phyloP scores from a whole-genome alignment of 306 rosid species.

The Quercus aquifolioides region DNA sequence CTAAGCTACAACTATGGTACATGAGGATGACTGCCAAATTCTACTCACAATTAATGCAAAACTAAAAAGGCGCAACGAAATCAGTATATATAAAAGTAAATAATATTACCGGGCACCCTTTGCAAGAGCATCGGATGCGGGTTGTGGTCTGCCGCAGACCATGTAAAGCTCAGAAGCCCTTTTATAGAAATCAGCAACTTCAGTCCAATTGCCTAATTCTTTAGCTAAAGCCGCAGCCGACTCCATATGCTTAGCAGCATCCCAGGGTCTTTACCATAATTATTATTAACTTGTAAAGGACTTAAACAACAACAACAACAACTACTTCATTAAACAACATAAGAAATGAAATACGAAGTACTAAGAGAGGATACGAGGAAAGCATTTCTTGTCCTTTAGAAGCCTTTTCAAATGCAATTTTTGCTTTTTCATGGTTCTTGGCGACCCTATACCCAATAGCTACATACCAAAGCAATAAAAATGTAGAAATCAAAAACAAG shows the following conservation, averaged over 20 bases:
- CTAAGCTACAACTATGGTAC: not conserved
- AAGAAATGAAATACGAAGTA: not conserved
- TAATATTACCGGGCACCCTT: conserved; percentile 82
- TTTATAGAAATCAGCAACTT: conserved; percentile 80
- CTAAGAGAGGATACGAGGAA: conserved; percentile 83
- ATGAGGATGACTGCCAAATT: not conserved
- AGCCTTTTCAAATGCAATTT: conserved; percentile 84
- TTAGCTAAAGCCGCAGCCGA: conserved; percentile 90
- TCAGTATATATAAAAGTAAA: not conserved
- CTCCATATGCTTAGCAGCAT: conserved; percentile 97
- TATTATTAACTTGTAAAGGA: conserved; percentile 44
- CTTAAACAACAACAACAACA: not conserved
- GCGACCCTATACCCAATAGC: conserved; percentile 76
- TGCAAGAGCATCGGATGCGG: conserved; percentile 92
- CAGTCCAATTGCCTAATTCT: conserved; percentile 74
- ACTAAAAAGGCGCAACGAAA: too few relatives aligned
- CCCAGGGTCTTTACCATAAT: conserved; percentile 69
- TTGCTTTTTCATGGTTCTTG: conserved; percentile 80
- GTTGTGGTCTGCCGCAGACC: conserved; percentile 86
- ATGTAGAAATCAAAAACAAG: conserved; percentile 1
- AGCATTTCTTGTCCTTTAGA: conserved; percentile 95
- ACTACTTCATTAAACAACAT: not conserved
- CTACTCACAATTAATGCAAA: not conserved
- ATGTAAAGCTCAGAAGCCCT: conserved; percentile 79
- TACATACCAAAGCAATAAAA: conserved; percentile 32